A percentile compares a stretch with the other conserved stretches of the same genome.
These are phyloP conservation scores for Melampsora larici-populina DNA, from an alignment of 1,284 basidiomycete species.

Conservation along the genomic window DNA sequence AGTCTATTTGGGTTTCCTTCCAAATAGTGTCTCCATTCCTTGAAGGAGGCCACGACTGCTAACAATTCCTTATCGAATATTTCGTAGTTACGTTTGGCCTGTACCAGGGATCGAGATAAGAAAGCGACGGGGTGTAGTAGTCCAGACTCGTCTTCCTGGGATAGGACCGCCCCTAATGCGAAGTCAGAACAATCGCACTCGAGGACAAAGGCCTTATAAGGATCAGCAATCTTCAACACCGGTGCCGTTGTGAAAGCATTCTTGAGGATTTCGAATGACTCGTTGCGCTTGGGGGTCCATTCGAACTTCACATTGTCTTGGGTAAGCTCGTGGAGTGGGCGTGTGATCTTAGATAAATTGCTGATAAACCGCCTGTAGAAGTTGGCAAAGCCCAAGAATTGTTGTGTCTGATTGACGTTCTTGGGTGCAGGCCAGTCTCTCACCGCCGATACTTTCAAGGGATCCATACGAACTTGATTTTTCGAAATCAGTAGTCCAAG, in stretches of 20 bases:
- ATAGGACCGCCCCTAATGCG: no score
- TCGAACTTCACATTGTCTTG: not conserved
- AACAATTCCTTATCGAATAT: not conserved
- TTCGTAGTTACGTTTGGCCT: not conserved
- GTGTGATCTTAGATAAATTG: not conserved
- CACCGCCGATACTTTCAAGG: slow-evolving; percentile 3
- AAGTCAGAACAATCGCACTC: no score
- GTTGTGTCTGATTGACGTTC: not conserved
- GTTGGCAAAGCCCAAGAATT: slow-evolving; percentile 21
- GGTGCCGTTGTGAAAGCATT: not conserved
- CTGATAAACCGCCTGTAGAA: no score
- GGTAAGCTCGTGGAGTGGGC: not conserved
- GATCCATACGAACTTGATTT: slow-evolving; percentile 4
- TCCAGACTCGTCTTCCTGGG: not conserved
- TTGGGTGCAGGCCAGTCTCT: not conserved
- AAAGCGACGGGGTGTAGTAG: not conserved
- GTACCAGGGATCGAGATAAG: not conserved
- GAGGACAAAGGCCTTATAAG: no score
- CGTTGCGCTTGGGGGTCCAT: not conserved
- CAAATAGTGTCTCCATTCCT: not conserved
- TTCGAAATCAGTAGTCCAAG: slow-evolving; percentile 16
- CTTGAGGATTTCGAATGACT: not conserved
- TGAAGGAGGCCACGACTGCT: not conserved
- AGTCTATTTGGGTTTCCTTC: no score
- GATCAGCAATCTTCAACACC: no score